These are phyloP conservation scores for Aphanomyces astaci DNA, from an alignment of 352 stramenopile genomes.

Conservation along the genomic window DNA sequence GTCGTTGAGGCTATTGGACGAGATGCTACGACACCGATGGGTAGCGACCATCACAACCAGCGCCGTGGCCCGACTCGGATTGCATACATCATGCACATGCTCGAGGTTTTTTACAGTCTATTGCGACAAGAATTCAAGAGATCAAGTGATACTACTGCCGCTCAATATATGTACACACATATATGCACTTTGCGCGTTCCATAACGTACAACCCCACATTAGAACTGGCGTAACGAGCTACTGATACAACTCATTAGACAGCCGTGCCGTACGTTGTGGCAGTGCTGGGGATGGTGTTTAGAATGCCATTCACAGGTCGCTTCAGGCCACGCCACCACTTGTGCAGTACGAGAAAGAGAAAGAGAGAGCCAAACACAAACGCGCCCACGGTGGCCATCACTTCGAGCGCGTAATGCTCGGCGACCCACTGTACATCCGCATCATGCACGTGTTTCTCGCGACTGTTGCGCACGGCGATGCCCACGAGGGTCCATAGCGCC, in stretches of 20 bases:
- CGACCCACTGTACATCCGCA: not conserved
- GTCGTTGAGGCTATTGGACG: too few species aligned
- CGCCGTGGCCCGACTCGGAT: too few species aligned
- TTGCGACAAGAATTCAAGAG: too few species aligned
- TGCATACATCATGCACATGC: too few species aligned
- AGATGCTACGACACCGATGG: too few species aligned
- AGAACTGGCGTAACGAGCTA: too few species aligned
- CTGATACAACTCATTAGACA: not conserved
- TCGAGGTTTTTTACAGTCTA: too few species aligned
- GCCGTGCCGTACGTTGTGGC: not conserved
- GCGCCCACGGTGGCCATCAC: conserved; percentile 15
- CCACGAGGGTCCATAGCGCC: conserved; percentile 3
- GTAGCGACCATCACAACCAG: too few species aligned
- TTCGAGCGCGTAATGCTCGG: conserved; percentile 9
- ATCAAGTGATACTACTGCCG: too few species aligned
- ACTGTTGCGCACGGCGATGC: not conserved
- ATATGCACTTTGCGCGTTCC: too few species aligned
- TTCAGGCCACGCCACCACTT: conserved; percentile 8
- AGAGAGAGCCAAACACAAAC: conserved; percentile 10
- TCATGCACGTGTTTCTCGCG: not conserved
- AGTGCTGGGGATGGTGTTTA: not conserved
- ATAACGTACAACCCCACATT: too few species aligned
- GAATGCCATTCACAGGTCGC: not conserved
- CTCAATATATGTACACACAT: too few species aligned
- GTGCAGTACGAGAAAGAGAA: conserved; percentile 11